A percentile compares a stretch with the other conserved stretches of the same genome.
Evolutionary conservation across 2,329 filamentous ascomycete species (phyloP).

Genomic region (Phialophora macrospora): DNA sequence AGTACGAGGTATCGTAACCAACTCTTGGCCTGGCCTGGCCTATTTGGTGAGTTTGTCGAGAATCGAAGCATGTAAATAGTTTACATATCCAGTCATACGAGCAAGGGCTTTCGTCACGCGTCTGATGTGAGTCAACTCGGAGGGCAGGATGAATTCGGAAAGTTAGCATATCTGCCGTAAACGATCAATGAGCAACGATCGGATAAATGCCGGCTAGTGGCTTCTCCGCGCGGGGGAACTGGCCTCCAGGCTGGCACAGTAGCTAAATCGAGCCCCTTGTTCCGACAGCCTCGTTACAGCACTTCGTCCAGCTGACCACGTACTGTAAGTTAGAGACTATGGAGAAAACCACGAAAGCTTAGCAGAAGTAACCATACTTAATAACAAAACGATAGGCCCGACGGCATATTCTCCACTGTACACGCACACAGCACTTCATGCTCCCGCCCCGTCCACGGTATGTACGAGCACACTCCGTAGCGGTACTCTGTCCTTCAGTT

Average conservation of each 20-base stretch:
- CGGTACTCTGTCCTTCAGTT: background rate
- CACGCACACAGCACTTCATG: background rate
- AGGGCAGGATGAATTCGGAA: too few relatives aligned
- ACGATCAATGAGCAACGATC: background rate
- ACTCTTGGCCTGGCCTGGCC: background rate
- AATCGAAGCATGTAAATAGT: background rate
- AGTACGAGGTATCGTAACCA: background rate
- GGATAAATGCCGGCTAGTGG: background rate
- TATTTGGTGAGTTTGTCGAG: background rate
- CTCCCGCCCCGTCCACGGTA: background rate
- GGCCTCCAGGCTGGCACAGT: background rate
- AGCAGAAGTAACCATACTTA: background rate
- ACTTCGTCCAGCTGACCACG: too few relatives aligned
- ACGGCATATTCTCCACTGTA: background rate
- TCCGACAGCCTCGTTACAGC: constrained; percentile 6
- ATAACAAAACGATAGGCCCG: too few relatives aligned
- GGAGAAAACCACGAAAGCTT: background rate
- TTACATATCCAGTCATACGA: background rate
- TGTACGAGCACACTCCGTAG: background rate
- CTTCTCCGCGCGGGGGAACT: background rate
- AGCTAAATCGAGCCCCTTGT: background rate
- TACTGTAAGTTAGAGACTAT: background rate
- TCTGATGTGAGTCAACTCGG: background rate
- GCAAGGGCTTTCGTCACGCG: background rate
- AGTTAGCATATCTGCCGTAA: too few relatives aligned